Base-by-base conservation (phyloP, 225 moss, liverwort and hornwort genomes). In the Physcomitrellopsis africana region DNA sequence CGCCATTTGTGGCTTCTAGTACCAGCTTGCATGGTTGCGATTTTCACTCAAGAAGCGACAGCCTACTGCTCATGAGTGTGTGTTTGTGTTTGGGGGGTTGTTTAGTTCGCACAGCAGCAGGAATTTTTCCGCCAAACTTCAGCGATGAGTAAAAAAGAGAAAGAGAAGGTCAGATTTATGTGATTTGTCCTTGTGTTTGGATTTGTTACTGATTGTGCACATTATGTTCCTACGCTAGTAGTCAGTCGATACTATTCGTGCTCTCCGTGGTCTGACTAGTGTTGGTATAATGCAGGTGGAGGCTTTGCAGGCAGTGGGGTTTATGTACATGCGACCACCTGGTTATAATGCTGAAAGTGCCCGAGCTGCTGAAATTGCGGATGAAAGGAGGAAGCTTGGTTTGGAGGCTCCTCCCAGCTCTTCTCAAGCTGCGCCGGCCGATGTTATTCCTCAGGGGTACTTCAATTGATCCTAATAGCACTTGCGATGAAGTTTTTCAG, bases 301-400 rank as follows among this genome's bases (percentile, higher is more conserved):
- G 80, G 87, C 85, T 58, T 83, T 92, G 55, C 99, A 99, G 74
- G 99, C 95, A 69, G 95, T 99, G 72, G 93, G 99, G 52, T 99
- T 99, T 63, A 88, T 99, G 95, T 99, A 99, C 70, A 93, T 99
- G 81, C 86, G 99, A 16, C 99, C 99, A 37, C 99, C 95, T 69
- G 99, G 99, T 24, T 99, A 99, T 77, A 92, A 99, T 80, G 93
- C 99, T 53, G 99, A 99, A 83, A 94, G 94, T 77, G 99, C 95
- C 43, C 77, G 95, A 76, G 99, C 95, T 74, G 99, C 95, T 72
- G 99, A 99, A 84, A 85, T 99, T 83, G 95, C 92, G 18, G 99
- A 99, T 83, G 99, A 99, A 80, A 87, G 81, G 85, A 95, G 84
- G 72, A 84, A 81, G 69, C 82, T 95, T 11, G 93, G 90, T 63